These are phyloP conservation scores for Psilocybe cyanescens DNA, from an alignment of 768 basidiomycete genomes.

Conservation along the genomic window DNA sequence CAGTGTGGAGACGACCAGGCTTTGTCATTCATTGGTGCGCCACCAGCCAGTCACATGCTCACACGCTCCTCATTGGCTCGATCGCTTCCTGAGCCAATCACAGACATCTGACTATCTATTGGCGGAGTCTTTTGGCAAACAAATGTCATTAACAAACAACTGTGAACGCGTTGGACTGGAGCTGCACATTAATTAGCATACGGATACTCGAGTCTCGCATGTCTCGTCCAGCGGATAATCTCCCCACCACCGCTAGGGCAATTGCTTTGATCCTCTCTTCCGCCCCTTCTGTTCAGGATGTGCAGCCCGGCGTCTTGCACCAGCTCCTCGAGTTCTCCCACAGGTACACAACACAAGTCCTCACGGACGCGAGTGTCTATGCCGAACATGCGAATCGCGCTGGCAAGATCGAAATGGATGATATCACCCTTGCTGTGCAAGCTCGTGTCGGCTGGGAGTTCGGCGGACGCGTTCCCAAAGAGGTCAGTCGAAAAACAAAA, in stretches of 20 bases:
- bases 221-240: conserved; percentile 61
- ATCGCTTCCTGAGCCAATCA: conserved; percentile 18
- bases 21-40: conserved; percentile 12
- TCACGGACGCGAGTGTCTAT: conserved; percentile 86
- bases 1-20: not conserved
- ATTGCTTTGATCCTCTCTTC: conserved; percentile 85
- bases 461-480: conserved; percentile 86
- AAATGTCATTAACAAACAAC: conserved; percentile 6
- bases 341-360: conserved; percentile 80
- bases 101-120: not conserved
- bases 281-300: conserved; percentile 83
- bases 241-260: conserved; percentile 85
- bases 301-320: conserved; percentile 84
- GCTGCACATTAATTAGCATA: too few species aligned
- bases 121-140: conserved; percentile 10
- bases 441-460: conserved; percentile 94
- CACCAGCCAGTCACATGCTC: conserved; percentile 20
- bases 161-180: not conserved
- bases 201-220: conserved; percentile 22
- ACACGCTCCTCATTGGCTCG: conserved; percentile 17
- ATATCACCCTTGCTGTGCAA: conserved; percentile 80
- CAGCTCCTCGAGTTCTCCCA: conserved; percentile 89
- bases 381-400: conserved; percentile 83
- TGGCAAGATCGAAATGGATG: conserved; percentile 84
- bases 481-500: conserved; percentile 47